Base-by-base conservation (phyloP, 2,329 filamentous ascomycete genomes). In the Teratosphaeria viscida region DNA sequence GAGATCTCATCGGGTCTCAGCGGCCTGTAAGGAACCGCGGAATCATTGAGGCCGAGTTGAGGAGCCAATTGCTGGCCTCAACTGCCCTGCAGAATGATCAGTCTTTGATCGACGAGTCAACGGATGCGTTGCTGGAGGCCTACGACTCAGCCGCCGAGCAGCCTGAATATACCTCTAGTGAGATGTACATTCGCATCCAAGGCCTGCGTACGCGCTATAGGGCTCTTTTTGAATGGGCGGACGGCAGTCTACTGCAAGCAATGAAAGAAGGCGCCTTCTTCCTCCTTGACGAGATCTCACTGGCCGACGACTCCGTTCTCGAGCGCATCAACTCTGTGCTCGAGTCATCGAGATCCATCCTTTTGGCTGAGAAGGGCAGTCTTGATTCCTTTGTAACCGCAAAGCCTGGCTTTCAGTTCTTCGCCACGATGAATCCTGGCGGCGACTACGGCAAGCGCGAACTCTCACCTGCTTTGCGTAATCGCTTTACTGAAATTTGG, bases 401-500 rank as follows among this genome's bases (percentile, higher is more conserved):
- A 5, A 75, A 80, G 11, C 80, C 87, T 49, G 89, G 88, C 0
- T 99, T 97, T 74, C 92, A 99, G 69, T 96, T 99, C 74, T 84
- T 99, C 61, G 92, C 94, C 3, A 99, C 94, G 0, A 99, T 99
- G 94, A 99, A 99, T 66, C 94, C 94, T 8, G 95, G 95, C 56
- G 94, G 95, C 54, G 94, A 99, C 71, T 99, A 97, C 72, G 94
- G 94, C 64, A 99, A 99, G 77, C 90, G 92, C 66, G 94, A 99
- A 73, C 81, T 99, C 12, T 99, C 94, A 0, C 94, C 94, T 2
- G 95, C 94, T 14, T 78, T 99, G 61, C 84, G 94, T 54, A 99
- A 99, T 72, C 89, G 94, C 61, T 96, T 99, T 72, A 99, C 94
- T 0, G 94, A 99, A 74, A 96, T 99, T 8, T 99, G 94, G 94